Evolutionary conservation across 495 filamentous ascomycete genomes (phyloP), one percentile per base, ranked within the genome.

Genomic region (Neurospora cerealis): DNA sequence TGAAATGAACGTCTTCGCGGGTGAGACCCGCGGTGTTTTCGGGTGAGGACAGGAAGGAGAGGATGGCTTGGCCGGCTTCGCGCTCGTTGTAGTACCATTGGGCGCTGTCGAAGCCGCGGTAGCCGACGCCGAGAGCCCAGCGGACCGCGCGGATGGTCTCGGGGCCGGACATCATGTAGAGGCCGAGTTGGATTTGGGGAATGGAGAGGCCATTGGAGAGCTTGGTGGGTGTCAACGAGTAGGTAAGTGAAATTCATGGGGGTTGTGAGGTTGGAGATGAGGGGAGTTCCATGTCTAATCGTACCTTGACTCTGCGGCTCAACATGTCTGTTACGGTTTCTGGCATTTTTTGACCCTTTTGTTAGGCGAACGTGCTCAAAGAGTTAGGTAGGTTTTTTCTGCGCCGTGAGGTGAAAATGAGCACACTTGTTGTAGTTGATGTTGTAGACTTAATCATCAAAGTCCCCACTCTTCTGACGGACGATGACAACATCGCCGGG

Each of bases 1-100:
- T 93, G 80, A 89, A 92, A 78, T 89, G 89, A 73, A 93, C 83
- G 74, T 92, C 86, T 28, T 87, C 83, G 11, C 91, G 85, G 36
- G 83, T 83, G 15, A 91, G 78, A 13, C 77, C 79, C 3, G 81
- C 74, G 3, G 77, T 81, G 48, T 88, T 87, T 2, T 76, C 77
- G 19, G 72, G 37, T 39, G 77, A 78, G 19, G 83, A 74, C 2
- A 92, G 77, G 75, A 83, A 91, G 4, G 79, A 76, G 6, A 75
- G 75, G 75, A 93, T 91, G 7, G 90, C 87, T 21, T 79, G 76
- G 21, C 89, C 91, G 36, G 87, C 85, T 66, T 90, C 86, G 42
- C 77, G 78, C 76, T 92, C 91, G 73, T 92, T 92, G 73, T 82
- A 79, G 78, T 92, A 92, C 84, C 85, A 86, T 73, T 89, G 85